A percentile compares a stretch with the other conserved stretches of the same genome.
phyloP scores from a whole-genome alignment of 768 basidiomycete genomes.

The Amanita phalloides region DNA sequence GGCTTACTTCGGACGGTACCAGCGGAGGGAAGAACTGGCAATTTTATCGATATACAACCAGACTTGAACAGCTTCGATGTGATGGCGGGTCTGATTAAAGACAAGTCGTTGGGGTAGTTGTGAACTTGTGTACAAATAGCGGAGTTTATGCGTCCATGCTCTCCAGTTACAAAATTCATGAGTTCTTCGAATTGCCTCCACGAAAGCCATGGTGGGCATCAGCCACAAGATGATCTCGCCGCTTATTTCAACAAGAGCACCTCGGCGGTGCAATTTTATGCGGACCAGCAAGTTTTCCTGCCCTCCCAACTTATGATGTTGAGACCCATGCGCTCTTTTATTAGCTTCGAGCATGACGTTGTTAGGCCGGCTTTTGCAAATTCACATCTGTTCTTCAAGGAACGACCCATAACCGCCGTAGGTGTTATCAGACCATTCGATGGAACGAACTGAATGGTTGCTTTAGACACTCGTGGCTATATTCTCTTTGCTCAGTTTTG shows the following conservation, averaged over 20 bases:
- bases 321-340: background rate
- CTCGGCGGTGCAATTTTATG: conserved; percentile 22
- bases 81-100: conserved; percentile 77
- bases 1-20: conserved; percentile 79
- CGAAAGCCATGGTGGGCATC: background rate
- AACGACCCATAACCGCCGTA: conserved; percentile 23
- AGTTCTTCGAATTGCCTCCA: background rate
- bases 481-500: conserved; percentile 24
- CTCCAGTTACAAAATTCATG: background rate
- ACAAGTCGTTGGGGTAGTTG: conserved; percentile 17
- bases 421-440: conserved; percentile 6
- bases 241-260: conserved; percentile 27
- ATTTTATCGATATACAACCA: conserved; percentile 86
- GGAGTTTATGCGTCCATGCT: background rate
- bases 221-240: conserved; percentile 14
- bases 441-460: background rate
- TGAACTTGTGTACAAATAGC: background rate
- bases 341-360: conserved; percentile 33
- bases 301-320: background rate
- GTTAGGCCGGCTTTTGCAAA: conserved; percentile 28
- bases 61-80: conserved; percentile 97
- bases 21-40: conserved; percentile 14
- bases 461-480: conserved; percentile 29
- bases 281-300: conserved; percentile 18
- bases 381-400: conserved; percentile 21